Conservation (phyloP, 139 green algal genomes). For the Klebsormidium nitens region DNA sequence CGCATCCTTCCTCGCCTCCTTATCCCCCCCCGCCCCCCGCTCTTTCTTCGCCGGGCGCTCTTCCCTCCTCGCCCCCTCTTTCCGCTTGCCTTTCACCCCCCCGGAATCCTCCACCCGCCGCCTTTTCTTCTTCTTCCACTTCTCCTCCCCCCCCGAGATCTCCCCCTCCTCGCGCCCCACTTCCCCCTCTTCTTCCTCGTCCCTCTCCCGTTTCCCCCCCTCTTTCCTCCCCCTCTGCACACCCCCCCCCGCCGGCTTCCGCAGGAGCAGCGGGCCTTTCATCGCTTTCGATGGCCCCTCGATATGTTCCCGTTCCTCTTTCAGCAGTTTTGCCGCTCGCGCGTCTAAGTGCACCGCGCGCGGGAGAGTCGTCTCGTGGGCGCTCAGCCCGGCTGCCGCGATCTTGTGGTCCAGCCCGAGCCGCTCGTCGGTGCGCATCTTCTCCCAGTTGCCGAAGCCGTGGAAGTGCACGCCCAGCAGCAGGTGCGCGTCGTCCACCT, state of each 20-base stretch:
- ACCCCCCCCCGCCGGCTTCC: conserved; percentile 1
- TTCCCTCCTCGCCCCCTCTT: too few species aligned
- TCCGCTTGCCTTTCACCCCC: too few species aligned
- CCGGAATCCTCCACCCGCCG: too few species aligned
- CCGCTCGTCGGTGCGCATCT: conserved; percentile 57
- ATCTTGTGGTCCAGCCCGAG: conserved; percentile 72
- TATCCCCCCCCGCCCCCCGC: too few species aligned
- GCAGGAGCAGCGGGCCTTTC: background rate
- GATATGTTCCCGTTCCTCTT: conserved; percentile 57
- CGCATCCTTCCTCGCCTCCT: too few species aligned
- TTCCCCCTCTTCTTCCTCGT: background rate
- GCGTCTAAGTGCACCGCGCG: conserved; percentile 71
- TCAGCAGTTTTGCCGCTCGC: conserved; percentile 67
- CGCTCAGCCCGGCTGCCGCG: conserved; percentile 13
- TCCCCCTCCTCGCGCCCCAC: background rate
- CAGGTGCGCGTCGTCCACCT: conserved; percentile 71
- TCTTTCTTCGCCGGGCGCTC: too few species aligned
- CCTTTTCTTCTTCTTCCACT: too few species aligned
- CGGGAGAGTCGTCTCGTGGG: conserved; percentile 41
- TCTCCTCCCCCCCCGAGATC: too few species aligned
- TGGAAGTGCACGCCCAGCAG: conserved; percentile 69
- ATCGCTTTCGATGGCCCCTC: background rate
- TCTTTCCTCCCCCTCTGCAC: background rate
- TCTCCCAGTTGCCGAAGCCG: conserved; percentile 75
- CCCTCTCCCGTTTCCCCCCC: conserved; percentile 1